phyloP scores from a whole-genome alignment of 768 basidiomycete species.

The Auricularia sp. region DNA sequence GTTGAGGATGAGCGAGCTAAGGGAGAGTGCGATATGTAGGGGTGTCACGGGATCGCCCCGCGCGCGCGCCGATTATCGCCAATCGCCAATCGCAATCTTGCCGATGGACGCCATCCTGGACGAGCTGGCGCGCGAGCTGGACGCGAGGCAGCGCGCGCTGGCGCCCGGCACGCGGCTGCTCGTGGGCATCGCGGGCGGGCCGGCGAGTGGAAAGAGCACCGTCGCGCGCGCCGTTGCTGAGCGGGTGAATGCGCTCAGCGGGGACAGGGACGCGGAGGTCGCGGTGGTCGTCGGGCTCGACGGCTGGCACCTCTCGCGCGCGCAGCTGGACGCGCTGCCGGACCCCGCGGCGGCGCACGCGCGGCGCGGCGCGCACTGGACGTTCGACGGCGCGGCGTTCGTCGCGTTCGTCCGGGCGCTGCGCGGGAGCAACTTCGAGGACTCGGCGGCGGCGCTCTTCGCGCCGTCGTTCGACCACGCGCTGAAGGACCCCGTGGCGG shows the following conservation, averaged over 20 bases:
- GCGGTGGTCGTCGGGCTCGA: conserved; percentile 74
- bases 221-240: conserved; percentile 52
- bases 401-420: conserved; percentile 54
- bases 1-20: too few species aligned
- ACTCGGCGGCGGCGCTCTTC: conserved; percentile 20
- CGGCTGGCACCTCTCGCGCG: conserved; percentile 84
- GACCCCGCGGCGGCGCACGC: conserved; percentile 72
- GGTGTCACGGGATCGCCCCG: too few species aligned
- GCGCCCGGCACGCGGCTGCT: conserved; percentile 36
- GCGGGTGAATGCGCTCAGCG: conserved; percentile 38
- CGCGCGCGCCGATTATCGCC: too few species aligned
- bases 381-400: conserved; percentile 73
- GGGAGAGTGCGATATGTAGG: too few species aligned
- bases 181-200: conserved; percentile 67
- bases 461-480: conserved; percentile 86
- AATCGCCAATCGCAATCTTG: too few species aligned
- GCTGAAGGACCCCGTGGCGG: conserved; percentile 69
- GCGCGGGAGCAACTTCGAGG: conserved; percentile 16
- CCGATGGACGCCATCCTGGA: conserved; percentile 2
- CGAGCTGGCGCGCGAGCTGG: background rate
- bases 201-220: conserved; percentile 82
- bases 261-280: conserved; percentile 4
- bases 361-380: conserved; percentile 82
- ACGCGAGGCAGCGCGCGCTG: background rate
- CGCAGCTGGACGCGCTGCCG: conserved; percentile 63